These are phyloP conservation scores for Wickerhamomyces bisporus DNA, from an alignment of 805 yeast species.

Conservation along the genomic window DNA sequence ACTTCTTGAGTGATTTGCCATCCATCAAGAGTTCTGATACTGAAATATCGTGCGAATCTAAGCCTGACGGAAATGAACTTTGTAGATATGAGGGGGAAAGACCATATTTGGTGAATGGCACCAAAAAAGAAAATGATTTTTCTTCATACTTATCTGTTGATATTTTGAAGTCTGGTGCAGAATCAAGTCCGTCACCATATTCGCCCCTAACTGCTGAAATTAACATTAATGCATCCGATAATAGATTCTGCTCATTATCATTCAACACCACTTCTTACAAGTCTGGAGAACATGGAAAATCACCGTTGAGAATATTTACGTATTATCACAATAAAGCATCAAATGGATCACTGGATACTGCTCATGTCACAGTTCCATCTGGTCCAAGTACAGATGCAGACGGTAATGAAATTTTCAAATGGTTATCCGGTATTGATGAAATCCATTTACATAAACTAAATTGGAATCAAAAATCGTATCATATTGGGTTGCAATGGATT, in stretches of 20 bases:
- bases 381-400: slow-evolving; percentile 28
- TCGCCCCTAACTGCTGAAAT: slow-evolving; percentile 65
- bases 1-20: slow-evolving; percentile 57
- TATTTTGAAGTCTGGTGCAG: slow-evolving; percentile 43
- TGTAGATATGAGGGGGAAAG: slow-evolving; percentile 49
- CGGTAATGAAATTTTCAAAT: slow-evolving; percentile 46
- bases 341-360: slow-evolving; percentile 3
- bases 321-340: slow-evolving; percentile 35
- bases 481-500: slow-evolving; percentile 70
- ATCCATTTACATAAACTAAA: slow-evolving; percentile 59
- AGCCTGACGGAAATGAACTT: slow-evolving; percentile 42
- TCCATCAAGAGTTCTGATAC: slow-evolving; percentile 39
- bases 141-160: slow-evolving; percentile 45
- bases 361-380: slow-evolving; percentile 9
- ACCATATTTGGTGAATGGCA: slow-evolving; percentile 42
- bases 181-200: slow-evolving; percentile 43
- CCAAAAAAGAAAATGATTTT: slow-evolving; percentile 27
- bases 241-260: slow-evolving; percentile 57
- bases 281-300: slow-evolving; percentile 28
- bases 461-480: slow-evolving; percentile 50
- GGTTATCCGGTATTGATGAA: slow-evolving; percentile 57
- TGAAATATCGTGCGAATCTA: slow-evolving; percentile 30
- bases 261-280: slow-evolving; percentile 48
- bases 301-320: slow-evolving; percentile 64
- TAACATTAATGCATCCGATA: slow-evolving; percentile 49